Base-by-base conservation (phyloP, 73 alveolate genomes). In the Paramecium primaurelia region DNA sequence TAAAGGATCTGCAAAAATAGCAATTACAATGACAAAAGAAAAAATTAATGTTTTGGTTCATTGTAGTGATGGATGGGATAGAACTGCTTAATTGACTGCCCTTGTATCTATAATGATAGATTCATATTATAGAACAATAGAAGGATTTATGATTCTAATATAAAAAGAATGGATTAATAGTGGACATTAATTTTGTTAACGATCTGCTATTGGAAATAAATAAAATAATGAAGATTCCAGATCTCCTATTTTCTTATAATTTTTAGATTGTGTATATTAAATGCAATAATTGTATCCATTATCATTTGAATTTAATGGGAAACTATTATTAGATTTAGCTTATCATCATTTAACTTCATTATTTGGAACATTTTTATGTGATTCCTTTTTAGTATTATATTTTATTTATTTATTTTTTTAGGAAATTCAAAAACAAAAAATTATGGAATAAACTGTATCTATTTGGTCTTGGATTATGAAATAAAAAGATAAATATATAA, bases 61-160 rank as follows among this genome's bases (percentile, higher is more conserved):
- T 92, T 98, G 99, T 86, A 92, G 98, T 73, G 99, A 98, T 96
- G 99, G 99, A 6, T 98, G 99, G 99, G 99, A 98, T 97, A 95
- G 99, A 92, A 98, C 99, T 6, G 97, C 99, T 10, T 96, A 98
- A 92, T 93, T 98, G 14, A 96, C 97, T n/a, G 75, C 98, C 71
- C 92, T 97, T n/a, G 89, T 98, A 14, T 95, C 98, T 88, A 68
- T 97, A 28, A 88, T 97, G 86, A 58, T 98, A 45, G 99, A 98
- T 92, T 99, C 99, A 4, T 96, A 95, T 90, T 97, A 88, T 87
- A 92, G 99, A 86, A 97, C 99, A 4, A 86, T 98, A 64, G 95
- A 95, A 93, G 99, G 99, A 14, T 97, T 97, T 93, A 95, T 96
- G 47, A 97, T 96, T 20, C 93, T 98, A 36, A 93, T 98, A 1